Conservation (phyloP, 805 yeast genomes). For the Myxozyma geophila region DNA sequence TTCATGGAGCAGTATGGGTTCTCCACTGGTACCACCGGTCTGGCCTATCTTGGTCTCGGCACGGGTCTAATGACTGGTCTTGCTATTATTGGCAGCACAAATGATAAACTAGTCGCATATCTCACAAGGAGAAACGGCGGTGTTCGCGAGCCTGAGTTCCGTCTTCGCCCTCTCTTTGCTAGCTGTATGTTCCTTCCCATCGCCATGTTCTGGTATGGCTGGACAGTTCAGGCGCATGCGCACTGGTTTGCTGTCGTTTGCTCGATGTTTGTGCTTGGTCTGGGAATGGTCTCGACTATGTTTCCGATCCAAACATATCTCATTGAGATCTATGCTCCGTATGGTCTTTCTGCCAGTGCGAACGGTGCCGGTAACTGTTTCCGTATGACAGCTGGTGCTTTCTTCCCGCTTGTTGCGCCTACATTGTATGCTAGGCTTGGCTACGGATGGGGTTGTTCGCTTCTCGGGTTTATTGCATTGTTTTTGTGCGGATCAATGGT, state of each 20-base stretch:
- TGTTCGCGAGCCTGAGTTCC: slow-evolving; percentile 52
- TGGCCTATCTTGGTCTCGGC: slow-evolving; percentile 63
- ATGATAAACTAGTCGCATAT: slow-evolving; percentile 50
- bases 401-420: slow-evolving; percentile 67
- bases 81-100: slow-evolving; percentile 52
- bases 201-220: slow-evolving; percentile 59
- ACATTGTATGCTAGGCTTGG: slow-evolving; percentile 45
- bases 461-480: slow-evolving; percentile 57
- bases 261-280: slow-evolving; percentile 56
- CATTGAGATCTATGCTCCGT: slow-evolving; percentile 51
- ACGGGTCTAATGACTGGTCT: slow-evolving; percentile 59
- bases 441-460: slow-evolving; percentile 45
- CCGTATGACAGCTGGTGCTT: slow-evolving; percentile 69
- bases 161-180: slow-evolving; percentile 53
- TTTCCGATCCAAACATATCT: slow-evolving; percentile 46
- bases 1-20: slow-evolving; percentile 57
- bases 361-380: slow-evolving; percentile 66
- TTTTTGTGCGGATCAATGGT: slow-evolving; percentile 25
- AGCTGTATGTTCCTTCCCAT: slow-evolving; percentile 53
- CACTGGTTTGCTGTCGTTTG: slow-evolving; percentile 62
- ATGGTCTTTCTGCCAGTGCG: slow-evolving; percentile 75
- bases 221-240: slow-evolving; percentile 53
- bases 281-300: slow-evolving; percentile 49
- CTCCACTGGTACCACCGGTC: slow-evolving; percentile 54
- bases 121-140: slow-evolving; percentile 41